These are phyloP conservation scores for Hypoxylon trugodes DNA, from an alignment of 495 filamentous ascomycete species.

Conservation along the genomic window DNA sequence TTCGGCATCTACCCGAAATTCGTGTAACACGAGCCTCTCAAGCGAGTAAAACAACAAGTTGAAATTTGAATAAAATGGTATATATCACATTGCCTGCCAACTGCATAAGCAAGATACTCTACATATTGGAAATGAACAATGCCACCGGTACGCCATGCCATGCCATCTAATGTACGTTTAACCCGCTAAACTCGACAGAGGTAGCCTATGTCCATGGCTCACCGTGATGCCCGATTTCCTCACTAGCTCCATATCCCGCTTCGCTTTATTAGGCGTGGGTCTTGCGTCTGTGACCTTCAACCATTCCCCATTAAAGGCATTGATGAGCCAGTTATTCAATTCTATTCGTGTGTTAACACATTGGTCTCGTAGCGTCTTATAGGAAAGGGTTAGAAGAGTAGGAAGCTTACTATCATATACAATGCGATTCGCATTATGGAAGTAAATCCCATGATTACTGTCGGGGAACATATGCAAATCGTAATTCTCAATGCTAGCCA, in stretches of 20 bases:
- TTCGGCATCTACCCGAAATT: too few relatives aligned
- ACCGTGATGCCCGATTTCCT: constrained; percentile 14
- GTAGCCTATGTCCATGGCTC: constrained; percentile 1
- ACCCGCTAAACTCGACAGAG: background rate
- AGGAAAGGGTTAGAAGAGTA: background rate
- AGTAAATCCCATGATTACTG: constrained; percentile 93
- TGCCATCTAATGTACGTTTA: constrained; percentile 10
- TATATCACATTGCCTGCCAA: too few relatives aligned
- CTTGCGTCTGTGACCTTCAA: constrained; percentile 73
- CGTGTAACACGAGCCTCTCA: too few relatives aligned
- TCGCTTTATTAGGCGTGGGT: constrained; percentile 52
- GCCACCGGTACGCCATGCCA: constrained; percentile 25
- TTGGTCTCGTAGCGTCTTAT: background rate
- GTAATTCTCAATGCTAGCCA: constrained; percentile 88
- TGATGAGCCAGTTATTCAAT: constrained; percentile 90
- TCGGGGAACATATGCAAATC: constrained; percentile 97
- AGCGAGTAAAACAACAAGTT: too few relatives aligned
- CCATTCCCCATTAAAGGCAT: constrained; percentile 98
- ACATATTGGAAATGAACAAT: background rate
- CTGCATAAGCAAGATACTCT: too few relatives aligned
- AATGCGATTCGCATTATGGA: constrained; percentile 90
- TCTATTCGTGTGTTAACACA: constrained; percentile 61
- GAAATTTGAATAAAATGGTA: too few relatives aligned
- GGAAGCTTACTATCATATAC: constrained; percentile 88
- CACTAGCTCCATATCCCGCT: constrained; percentile 35